Evolutionary conservation across 305 asterid species (phyloP), one percentile per base, ranked within the genome.

Genomic region (Fraxinus greggii): DNA sequence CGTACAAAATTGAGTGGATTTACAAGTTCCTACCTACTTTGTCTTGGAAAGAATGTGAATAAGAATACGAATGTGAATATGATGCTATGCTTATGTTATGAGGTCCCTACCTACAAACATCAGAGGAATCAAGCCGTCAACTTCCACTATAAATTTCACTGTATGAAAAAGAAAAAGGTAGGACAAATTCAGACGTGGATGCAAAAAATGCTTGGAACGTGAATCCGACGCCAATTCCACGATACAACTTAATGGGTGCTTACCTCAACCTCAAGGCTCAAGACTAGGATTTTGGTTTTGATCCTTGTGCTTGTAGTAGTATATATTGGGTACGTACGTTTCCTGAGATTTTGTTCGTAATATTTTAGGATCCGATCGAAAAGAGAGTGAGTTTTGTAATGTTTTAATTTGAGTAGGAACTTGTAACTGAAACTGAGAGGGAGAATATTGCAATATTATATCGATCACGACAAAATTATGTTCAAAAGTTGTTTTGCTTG

Each of bases 151-250:
- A 72, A 72, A 72, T 31, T 9, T 17, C 9, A 36, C 42, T 36
- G 12, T 40, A 10, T 48, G 19, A 48, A 48, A 48, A 48, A 48
- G 59, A 48, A 48, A 48, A n/a, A n/a, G 63, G 3, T 48, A 48
- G 19, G 15, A 13, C 19, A 13, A 48, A 15, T 48, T 36, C 42
- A 36, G 12, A 36, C 42, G 42, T 36, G 42, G 54, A 48, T 48
- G 5, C 7, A 48, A 15, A 48, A 48, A 48, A 48, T 48, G 21
- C 61, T 48, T 15, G 61, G 61, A 48, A 80, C 9, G 80, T 78
- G 85, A 83, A 81, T 84, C 87, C 56, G 86, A 86, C 87, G 77
- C 86, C 77, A 84, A 79, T 80, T 31, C 85, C 89, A 83, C 78
- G 9, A 26, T 26, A 13, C 74, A 67, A 26, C 38, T 67, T 67